Percentiles rank a stretch among this genome's conserved stretches.
phyloP scores from a whole-genome alignment of 352 stramenopile species.

The Phytophthora kernoviae region DNA sequence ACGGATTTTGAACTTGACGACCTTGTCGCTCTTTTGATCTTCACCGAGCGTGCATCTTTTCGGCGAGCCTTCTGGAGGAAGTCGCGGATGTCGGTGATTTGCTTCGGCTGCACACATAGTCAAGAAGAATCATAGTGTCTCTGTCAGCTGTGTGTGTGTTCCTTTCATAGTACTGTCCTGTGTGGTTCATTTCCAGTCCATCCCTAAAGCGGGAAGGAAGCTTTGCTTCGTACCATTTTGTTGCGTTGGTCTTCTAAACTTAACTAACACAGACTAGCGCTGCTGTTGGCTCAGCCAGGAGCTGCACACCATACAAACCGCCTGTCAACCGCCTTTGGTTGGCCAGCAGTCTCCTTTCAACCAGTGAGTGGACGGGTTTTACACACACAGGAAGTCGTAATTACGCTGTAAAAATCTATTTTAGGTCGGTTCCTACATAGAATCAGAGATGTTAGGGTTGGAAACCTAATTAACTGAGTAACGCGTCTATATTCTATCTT shows the following conservation, averaged over 20 bases:
- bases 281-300: constrained; percentile 24
- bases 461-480: too few relatives aligned
- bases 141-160: constrained; percentile 9
- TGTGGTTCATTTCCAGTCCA: too few relatives aligned
- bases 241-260: constrained; percentile 89
- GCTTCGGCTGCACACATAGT: constrained; percentile 88
- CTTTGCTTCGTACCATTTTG: constrained; percentile 69
- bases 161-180: not conserved
- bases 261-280: constrained; percentile 64
- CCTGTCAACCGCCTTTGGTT: constrained; percentile 41
- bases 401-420: not conserved
- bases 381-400: not conserved
- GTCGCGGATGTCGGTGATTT: constrained; percentile 99
- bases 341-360: constrained; percentile 38
- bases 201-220: not conserved
- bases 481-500: too few relatives aligned
- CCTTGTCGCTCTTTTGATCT: constrained; percentile 98
- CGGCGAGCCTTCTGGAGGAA: constrained; percentile 98
- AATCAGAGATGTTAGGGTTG: too few relatives aligned
- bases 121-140: constrained; percentile 2
- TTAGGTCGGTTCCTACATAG: too few relatives aligned
- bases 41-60: constrained; percentile 98
- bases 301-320: constrained; percentile 35
- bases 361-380: not conserved
- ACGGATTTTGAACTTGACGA: constrained; percentile 99